Conservation (phyloP, 169 alveolate genomes). For the Cryptosporidium bovis region DNA sequence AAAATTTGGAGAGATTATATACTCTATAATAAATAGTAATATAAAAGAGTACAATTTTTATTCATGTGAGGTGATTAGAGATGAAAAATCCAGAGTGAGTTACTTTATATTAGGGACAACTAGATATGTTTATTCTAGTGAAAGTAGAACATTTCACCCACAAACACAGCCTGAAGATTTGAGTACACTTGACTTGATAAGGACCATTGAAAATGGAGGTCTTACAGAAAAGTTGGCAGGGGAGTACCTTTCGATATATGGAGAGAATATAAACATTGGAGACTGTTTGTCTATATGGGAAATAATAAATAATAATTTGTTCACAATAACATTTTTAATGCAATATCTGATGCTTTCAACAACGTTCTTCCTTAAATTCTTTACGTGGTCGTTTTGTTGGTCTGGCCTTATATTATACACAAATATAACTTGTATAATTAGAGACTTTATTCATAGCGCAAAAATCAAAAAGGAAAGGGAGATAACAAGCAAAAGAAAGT, state of each 20-base stretch:
- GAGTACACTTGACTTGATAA: background rate
- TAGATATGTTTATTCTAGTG: slow-evolving; percentile 37
- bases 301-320: background rate
- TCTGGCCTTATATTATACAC: slow-evolving; percentile 35
- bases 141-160: slow-evolving; percentile 25
- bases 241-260: slow-evolving; percentile 29
- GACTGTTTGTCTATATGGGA: background rate
- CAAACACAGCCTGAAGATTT: slow-evolving; percentile 31
- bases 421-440: slow-evolving; percentile 6
- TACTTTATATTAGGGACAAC: slow-evolving; percentile 41
- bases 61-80: slow-evolving; percentile 1
- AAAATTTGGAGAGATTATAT: too few relatives aligned
- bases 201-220: slow-evolving; percentile 22
- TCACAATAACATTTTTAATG: slow-evolving; percentile 21
- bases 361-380: slow-evolving; percentile 35
- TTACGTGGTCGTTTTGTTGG: slow-evolving; percentile 57
- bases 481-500: background rate
- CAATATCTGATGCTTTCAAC: slow-evolving; percentile 64
- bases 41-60: slow-evolving; percentile 8
- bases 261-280: slow-evolving; percentile 6
- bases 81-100: slow-evolving; percentile 45
- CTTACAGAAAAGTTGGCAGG: slow-evolving; percentile 14
- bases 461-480: slow-evolving; percentile 7
- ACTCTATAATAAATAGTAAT: background rate
- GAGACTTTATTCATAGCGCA: background rate